Evolutionary conservation across 352 stramenopile species (phyloP).

Genomic region (Phytophthora colocasiae): DNA sequence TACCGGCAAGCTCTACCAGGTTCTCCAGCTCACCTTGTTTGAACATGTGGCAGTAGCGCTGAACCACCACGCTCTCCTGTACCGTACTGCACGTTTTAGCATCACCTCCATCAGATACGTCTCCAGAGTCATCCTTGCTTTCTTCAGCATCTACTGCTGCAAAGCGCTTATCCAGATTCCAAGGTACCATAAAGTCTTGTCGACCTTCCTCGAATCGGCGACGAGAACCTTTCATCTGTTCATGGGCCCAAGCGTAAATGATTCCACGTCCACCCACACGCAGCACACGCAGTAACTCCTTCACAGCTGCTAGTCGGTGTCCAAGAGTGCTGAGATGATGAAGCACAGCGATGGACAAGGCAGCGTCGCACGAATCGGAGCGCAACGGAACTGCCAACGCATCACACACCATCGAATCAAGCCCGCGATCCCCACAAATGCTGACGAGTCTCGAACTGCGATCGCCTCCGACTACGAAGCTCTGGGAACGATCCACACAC

Average conservation of each 20-base stretch:
- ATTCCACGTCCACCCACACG: slow-evolving; percentile 71
- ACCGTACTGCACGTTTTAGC: slow-evolving; percentile 9
- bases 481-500: slow-evolving; percentile 61
- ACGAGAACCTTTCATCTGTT: slow-evolving; percentile 80
- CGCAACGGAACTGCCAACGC: slow-evolving; percentile 78
- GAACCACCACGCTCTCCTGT: slow-evolving; percentile 61
- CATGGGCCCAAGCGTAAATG: slow-evolving; percentile 90
- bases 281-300: slow-evolving; percentile 81
- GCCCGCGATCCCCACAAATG: slow-evolving; percentile 64
- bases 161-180: slow-evolving; percentile 87
- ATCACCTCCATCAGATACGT: slow-evolving; percentile 4
- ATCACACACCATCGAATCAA: slow-evolving; percentile 84
- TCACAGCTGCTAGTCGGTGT: slow-evolving; percentile 75
- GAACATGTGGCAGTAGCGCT: slow-evolving; percentile 92
- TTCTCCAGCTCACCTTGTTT: slow-evolving; percentile 84
- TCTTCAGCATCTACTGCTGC: slow-evolving; percentile 17
- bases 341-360: slow-evolving; percentile 86
- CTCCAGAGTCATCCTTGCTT: slow-evolving; percentile 6
- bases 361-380: slow-evolving; percentile 75
- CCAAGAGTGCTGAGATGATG: slow-evolving; percentile 83
- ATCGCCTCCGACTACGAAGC: slow-evolving; percentile 67
- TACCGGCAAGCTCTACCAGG: slow-evolving; percentile 64
- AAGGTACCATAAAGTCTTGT: slow-evolving; percentile 91
- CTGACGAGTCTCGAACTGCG: slow-evolving; percentile 67
- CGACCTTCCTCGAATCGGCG: slow-evolving; percentile 70